A percentile compares a stretch with the other conserved stretches of the same genome.
Conservation (phyloP, 768 basidiomycete species). For the Pholiota microspora region DNA sequence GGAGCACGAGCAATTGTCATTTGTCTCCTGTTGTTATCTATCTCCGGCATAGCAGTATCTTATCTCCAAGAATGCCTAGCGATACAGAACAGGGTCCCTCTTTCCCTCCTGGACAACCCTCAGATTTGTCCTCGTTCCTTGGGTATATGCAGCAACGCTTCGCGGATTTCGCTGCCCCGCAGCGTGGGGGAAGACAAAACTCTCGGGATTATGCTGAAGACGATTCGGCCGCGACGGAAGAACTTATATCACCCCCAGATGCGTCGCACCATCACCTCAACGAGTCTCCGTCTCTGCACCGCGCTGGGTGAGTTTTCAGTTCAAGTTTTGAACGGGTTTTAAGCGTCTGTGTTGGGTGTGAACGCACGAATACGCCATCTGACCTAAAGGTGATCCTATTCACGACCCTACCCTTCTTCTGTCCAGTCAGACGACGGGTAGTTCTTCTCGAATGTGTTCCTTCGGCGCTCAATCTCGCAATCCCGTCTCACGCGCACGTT, state of each 20-base stretch:
- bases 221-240: not conserved
- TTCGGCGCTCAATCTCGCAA: conserved; percentile 12
- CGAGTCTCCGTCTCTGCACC: conserved; percentile 35
- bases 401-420: conserved; percentile 10
- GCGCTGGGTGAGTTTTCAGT: conserved; percentile 49
- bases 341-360: not conserved
- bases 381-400: conserved; percentile 22
- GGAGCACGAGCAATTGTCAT: not conserved
- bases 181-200: not conserved
- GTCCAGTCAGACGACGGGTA: conserved; percentile 11
- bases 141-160: conserved; percentile 27
- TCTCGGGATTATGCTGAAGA: conserved; percentile 3
- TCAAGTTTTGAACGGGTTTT: not conserved
- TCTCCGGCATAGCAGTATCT: not conserved
- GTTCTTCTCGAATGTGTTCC: conserved; percentile 14
- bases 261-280: conserved; percentile 8
- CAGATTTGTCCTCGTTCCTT: conserved; percentile 18
- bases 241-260: not conserved
- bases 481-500: conserved; percentile 19
- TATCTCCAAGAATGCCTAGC: conserved; percentile 5
- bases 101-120: conserved; percentile 4
- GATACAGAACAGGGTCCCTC: not conserved
- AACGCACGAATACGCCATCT: conserved; percentile 23
- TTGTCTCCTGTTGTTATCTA: conserved; percentile 2
- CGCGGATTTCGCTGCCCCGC: conserved; percentile 20